Conservation (phyloP, 352 stramenopile species). For the Globisporangium okanoganense region DNA sequence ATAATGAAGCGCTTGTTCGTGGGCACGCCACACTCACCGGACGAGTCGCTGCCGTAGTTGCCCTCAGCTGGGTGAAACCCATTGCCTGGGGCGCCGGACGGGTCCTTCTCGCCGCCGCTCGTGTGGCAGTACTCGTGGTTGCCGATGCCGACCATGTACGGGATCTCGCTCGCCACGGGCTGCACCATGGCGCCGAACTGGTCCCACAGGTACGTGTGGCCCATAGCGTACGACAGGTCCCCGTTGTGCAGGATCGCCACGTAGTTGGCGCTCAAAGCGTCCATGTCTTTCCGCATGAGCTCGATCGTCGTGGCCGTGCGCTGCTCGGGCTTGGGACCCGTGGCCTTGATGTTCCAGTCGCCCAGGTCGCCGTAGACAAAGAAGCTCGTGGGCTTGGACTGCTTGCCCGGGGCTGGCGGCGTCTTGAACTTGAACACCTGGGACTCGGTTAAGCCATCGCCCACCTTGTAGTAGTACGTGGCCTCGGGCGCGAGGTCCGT, state of each 20-base stretch:
- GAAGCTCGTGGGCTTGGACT: constrained; percentile 32
- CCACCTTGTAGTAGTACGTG: constrained; percentile 26
- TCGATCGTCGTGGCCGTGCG: constrained; percentile 28
- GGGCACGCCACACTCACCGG: constrained; percentile 59
- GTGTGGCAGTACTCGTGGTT: constrained; percentile 67
- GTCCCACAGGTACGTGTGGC: constrained; percentile 63
- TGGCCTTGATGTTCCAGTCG: constrained; percentile 21
- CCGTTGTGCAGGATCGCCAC: constrained; percentile 65
- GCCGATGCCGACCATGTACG: constrained; percentile 55
- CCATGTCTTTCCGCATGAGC: constrained; percentile 26
- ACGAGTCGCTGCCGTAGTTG: constrained; percentile 57
- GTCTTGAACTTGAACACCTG: constrained; percentile 18
- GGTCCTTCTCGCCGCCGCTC: constrained; percentile 42
- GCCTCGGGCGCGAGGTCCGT: constrained; percentile 7
- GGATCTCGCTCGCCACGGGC: constrained; percentile 46
- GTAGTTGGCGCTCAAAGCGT: constrained; percentile 23
- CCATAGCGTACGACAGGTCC: constrained; percentile 62
- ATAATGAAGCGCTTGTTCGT: constrained; percentile 55
- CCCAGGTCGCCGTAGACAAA: constrained; percentile 73
- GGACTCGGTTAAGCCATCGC: constrained; percentile 2
- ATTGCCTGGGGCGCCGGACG: constrained; percentile 34
- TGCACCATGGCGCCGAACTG: constrained; percentile 63
- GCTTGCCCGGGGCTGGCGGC: constrained; percentile 14
- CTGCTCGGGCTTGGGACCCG: constrained; percentile 1
- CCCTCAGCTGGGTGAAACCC: constrained; percentile 56